Conservation (phyloP, 768 basidiomycete species). For the Macrolepiota fuliginosa region DNA sequence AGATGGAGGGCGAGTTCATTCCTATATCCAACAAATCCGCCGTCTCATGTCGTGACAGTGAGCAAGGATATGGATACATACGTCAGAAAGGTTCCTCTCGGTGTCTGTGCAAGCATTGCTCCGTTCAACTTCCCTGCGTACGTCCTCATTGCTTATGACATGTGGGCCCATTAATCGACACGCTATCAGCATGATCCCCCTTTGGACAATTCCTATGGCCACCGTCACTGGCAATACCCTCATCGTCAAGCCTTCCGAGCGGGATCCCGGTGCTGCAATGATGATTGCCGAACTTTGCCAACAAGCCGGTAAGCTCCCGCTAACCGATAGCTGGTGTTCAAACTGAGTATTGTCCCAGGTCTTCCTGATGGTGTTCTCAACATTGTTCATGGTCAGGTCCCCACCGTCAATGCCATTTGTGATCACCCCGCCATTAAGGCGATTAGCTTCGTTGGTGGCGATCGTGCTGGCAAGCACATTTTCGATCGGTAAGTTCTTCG, state of each 20-base stretch:
- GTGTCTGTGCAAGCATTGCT: slow-evolving; percentile 83
- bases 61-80: slow-evolving; percentile 97
- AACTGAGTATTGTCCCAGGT: slow-evolving; percentile 33
- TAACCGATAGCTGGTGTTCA: neutral
- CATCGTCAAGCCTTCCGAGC: slow-evolving; percentile 92
- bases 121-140: slow-evolving; percentile 93
- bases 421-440: slow-evolving; percentile 90
- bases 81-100: slow-evolving; percentile 78
- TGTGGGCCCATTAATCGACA: slow-evolving; percentile 1
- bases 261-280: slow-evolving; percentile 96
- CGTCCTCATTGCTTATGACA: slow-evolving; percentile 23
- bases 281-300: slow-evolving; percentile 95
- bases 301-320: slow-evolving; percentile 56
- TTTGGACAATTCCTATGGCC: slow-evolving; percentile 94
- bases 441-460: slow-evolving; percentile 95
- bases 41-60: slow-evolving; percentile 39
- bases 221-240: slow-evolving; percentile 90
- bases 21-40: slow-evolving; percentile 9
- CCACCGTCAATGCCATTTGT: slow-evolving; percentile 92
- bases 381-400: slow-evolving; percentile 85
- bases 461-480: slow-evolving; percentile 91
- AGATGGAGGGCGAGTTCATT: slow-evolving; percentile 73
- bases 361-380: slow-evolving; percentile 88
- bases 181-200: slow-evolving; percentile 79
- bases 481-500: slow-evolving; percentile 63